Percentiles rank a stretch among this genome's conserved stretches.
Conservation (phyloP, 2,329 filamentous ascomycete species). For the Kalmusia sp. region DNA sequence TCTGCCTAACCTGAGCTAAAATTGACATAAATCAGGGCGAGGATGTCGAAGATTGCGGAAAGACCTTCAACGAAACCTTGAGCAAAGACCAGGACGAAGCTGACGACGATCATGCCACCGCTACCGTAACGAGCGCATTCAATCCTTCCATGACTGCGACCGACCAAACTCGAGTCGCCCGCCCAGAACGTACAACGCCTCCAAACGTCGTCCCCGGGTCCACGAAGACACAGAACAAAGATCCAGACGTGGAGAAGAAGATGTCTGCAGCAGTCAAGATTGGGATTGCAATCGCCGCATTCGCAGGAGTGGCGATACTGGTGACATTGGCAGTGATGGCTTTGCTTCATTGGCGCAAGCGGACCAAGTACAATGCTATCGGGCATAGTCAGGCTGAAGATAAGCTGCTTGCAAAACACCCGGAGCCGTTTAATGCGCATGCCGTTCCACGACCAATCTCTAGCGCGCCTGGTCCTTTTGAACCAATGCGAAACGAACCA, state of each 20-base stretch:
- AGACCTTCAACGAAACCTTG: conserved; percentile 11
- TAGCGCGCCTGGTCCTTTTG: not conserved
- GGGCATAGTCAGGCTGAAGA: not conserved
- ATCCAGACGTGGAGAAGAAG: not conserved
- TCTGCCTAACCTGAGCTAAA: not conserved
- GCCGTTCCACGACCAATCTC: not conserved
- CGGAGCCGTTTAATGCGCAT: not conserved
- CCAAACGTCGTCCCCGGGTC: conserved; percentile 4
- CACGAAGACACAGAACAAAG: not conserved
- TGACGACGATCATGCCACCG: not conserved
- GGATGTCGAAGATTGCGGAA: conserved; percentile 15
- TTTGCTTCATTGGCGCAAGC: conserved; percentile 1
- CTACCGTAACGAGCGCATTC: conserved; percentile 8
- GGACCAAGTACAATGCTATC: not conserved
- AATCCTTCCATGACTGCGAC: conserved; percentile 5
- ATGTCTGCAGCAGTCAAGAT: conserved; percentile 4
- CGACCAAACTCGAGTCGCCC: conserved; percentile 5
- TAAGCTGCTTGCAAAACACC: not conserved
- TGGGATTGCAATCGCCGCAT: not conserved
- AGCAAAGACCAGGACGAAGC: not conserved
- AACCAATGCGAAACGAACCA: not conserved
- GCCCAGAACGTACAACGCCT: conserved; percentile 9
- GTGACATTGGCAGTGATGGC: not conserved
- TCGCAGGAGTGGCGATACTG: conserved; percentile 1
- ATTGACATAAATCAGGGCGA: conserved; percentile 5